These are phyloP conservation scores for Fraxinus floribunda DNA, from an alignment of 305 asterid species.

Conservation along the genomic window DNA sequence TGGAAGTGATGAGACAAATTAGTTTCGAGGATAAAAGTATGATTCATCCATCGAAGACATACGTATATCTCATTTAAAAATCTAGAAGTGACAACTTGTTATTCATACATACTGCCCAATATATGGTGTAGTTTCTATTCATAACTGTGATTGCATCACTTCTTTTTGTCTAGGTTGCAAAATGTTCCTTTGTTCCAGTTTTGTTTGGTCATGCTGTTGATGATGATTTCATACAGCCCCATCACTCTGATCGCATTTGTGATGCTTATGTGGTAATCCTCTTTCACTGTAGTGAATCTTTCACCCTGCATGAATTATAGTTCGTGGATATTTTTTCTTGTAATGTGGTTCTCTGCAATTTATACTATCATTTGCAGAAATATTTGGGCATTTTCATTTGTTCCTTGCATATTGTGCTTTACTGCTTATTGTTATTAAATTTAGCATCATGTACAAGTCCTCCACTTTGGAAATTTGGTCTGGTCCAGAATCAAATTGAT, in stretches of 20 bases:
- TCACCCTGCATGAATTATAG: not conserved
- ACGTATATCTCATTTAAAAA: not conserved
- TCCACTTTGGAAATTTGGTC: not conserved
- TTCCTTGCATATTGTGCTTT: not conserved
- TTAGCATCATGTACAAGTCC: not conserved
- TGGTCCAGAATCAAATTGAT: not conserved
- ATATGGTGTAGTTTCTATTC: not conserved
- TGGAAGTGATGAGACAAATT: not conserved
- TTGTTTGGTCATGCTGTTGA: conserved; percentile 84
- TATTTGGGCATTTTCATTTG: not conserved
- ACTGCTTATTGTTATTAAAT: not conserved
- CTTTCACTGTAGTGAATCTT: not conserved
- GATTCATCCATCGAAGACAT: not conserved
- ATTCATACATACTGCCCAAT: not conserved
- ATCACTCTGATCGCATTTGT: conserved; percentile 81
- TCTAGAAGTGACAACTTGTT: not conserved
- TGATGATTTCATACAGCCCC: conserved; percentile 90
- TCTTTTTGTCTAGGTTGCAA: conserved; percentile 58
- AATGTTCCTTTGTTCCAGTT: conserved; percentile 66
- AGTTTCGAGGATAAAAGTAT: not conserved
- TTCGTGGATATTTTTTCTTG: not conserved
- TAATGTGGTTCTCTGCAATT: conserved; percentile 1
- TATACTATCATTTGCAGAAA: not conserved
- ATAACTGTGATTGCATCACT: not conserved
- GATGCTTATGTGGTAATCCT: conserved; percentile 73